phyloP scores from a whole-genome alignment of 257 asterid species.

The Mitragyna speciosa region DNA sequence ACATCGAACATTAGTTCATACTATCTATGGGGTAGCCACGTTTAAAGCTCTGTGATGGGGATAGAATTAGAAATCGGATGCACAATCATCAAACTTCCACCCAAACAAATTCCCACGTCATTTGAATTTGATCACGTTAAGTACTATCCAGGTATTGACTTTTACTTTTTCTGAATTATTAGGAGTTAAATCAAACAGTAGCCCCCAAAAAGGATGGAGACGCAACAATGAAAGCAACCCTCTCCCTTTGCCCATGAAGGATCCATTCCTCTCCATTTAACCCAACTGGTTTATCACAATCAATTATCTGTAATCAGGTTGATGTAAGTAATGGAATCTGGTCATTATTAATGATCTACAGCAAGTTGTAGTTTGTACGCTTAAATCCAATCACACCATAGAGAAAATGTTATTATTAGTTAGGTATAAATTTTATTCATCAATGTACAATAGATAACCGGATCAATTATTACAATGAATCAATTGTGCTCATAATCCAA shows the following conservation, averaged over 20 bases:
- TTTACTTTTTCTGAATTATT: not conserved
- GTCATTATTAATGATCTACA: not conserved
- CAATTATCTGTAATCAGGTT: not conserved
- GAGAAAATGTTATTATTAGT: no score
- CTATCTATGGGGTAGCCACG: not conserved
- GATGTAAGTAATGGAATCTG: not conserved
- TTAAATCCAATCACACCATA: not conserved
- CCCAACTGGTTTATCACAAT: not conserved
- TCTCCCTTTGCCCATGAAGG: slow-evolving; percentile 41
- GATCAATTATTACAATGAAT: no score
- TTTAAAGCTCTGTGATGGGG: not conserved
- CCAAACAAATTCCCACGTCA: not conserved
- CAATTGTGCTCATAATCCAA: not conserved
- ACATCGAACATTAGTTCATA: not conserved
- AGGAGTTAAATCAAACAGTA: no score
- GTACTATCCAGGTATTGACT: not conserved
- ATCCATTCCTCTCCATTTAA: not conserved
- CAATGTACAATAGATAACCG: not conserved
- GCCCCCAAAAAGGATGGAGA: not conserved
- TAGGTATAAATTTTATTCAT: no score
- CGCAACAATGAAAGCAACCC: slow-evolving; percentile 45
- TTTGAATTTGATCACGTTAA: not conserved
- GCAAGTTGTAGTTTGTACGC: not conserved
- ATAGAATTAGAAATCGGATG: not conserved
- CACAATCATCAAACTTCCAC: slow-evolving; percentile 14